Percentiles rank a stretch among this genome's conserved stretches.
phyloP scores from a whole-genome alignment of 345 rosid species.

The Brassica nigra region DNA sequence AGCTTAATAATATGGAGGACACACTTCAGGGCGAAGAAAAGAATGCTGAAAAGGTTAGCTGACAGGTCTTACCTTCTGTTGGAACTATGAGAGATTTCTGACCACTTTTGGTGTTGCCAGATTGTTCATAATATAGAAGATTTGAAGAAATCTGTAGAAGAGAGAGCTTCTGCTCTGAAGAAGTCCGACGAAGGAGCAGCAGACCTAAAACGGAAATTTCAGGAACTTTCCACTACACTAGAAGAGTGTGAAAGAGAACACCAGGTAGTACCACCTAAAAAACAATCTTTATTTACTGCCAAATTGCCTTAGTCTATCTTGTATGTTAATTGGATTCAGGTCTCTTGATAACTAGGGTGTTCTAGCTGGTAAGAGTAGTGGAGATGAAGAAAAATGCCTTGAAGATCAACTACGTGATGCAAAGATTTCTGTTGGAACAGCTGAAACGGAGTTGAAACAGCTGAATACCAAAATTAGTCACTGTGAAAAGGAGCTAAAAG shows the following conservation, averaged over 20 bases:
- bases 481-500: constrained; percentile 80
- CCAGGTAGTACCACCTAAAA: constrained; percentile 55
- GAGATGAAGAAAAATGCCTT: constrained; percentile 94
- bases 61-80: constrained; percentile 2
- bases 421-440: constrained; percentile 84
- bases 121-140: constrained; percentile 70
- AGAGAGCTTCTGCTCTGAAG: constrained; percentile 67
- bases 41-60: constrained; percentile 71
- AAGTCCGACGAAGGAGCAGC: constrained; percentile 84
- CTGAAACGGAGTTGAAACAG: constrained; percentile 86
- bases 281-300: constrained; percentile 5
- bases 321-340: constrained; percentile 28
- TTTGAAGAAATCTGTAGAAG: constrained; percentile 70
- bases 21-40: constrained; percentile 69
- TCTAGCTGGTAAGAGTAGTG: constrained; percentile 92
- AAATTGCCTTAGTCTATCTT: constrained; percentile 7
- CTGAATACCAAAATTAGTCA: constrained; percentile 81
- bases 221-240: constrained; percentile 72
- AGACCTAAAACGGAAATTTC: constrained; percentile 63
- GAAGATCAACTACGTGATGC: constrained; percentile 97
- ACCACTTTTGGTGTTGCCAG: constrained; percentile 48
- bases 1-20: constrained; percentile 75
- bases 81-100: constrained; percentile 5
- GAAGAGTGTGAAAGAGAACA: constrained; percentile 81
- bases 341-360: constrained; percentile 61